These are phyloP conservation scores for Phialophora macrospora DNA, from an alignment of 2,329 filamentous ascomycete species.

Conservation along the genomic window DNA sequence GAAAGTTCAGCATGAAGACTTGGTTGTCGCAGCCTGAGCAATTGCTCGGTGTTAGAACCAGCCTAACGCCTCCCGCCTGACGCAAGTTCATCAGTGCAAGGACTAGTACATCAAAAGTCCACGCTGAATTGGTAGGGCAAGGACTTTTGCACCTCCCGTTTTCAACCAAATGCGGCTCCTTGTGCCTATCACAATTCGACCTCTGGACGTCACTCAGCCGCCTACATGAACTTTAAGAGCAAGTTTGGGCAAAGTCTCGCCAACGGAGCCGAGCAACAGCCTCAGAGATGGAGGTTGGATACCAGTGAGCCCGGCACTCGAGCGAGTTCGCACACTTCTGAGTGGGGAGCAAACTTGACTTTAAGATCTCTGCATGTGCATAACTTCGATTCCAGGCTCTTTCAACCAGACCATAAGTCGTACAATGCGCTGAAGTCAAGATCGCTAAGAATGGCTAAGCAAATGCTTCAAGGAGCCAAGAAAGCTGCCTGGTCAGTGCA, in stretches of 20 bases:
- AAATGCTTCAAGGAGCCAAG: constrained; percentile 2
- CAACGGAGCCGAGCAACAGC: background rate
- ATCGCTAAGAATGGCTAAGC: constrained; percentile 7
- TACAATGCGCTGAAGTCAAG: background rate
- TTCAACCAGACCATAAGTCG: background rate
- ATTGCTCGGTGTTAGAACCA: background rate
- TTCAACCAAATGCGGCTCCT: background rate
- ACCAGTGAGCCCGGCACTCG: background rate
- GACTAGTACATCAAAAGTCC: background rate
- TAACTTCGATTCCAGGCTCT: background rate
- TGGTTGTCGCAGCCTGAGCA: background rate
- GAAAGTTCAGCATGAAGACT: background rate
- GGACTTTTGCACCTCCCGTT: background rate
- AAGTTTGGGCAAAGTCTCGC: background rate
- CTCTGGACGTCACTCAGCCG: background rate
- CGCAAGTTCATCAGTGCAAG: background rate
- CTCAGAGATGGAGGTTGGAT: background rate
- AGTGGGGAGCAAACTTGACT: background rate
- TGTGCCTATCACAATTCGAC: background rate
- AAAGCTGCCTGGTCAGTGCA: background rate
- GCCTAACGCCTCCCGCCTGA: background rate
- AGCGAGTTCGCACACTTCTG: background rate
- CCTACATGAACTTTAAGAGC: background rate
- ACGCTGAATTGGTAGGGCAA: background rate
- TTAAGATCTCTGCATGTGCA: background rate